Conservation (phyloP, 2,329 filamentous ascomycete species). For the Colletotrichum chrysophilum region DNA sequence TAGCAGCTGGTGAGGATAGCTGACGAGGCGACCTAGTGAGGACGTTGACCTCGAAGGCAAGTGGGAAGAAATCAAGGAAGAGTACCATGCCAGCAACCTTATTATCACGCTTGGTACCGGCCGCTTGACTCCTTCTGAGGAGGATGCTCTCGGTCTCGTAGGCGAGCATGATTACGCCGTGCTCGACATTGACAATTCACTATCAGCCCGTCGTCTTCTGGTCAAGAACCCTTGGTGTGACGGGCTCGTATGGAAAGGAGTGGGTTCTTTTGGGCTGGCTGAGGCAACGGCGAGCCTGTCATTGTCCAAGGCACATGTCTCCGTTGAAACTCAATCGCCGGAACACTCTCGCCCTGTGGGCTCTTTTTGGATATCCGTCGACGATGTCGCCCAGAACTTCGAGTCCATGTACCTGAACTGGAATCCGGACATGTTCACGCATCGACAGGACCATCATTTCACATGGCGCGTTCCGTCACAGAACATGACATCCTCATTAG, state of each 20-base stretch:
- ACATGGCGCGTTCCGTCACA: conserved; percentile 71
- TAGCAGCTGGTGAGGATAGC: not conserved
- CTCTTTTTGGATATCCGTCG: conserved; percentile 93
- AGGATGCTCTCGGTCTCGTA: conserved; percentile 80
- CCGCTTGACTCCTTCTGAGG: conserved; percentile 76
- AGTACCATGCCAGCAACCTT: conserved; percentile 80
- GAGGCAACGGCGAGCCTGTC: not conserved
- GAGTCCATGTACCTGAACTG: conserved; percentile 97
- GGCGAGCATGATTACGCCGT: conserved; percentile 95
- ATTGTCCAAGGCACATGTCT: not conserved
- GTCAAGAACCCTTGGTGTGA: conserved; percentile 97
- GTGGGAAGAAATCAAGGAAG: conserved; percentile 78
- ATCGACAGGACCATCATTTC: conserved; percentile 90
- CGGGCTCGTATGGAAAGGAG: conserved; percentile 73
- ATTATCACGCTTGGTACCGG: conserved; percentile 92
- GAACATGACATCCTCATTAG: conserved; percentile 59
- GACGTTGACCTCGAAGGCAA: conserved; percentile 77
- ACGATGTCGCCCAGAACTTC: conserved; percentile 88
- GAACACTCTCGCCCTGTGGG: conserved; percentile 53
- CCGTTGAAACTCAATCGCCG: conserved; percentile 23
- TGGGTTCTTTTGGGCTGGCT: conserved; percentile 24
- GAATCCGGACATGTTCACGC: conserved; percentile 84
- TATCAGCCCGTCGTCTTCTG: conserved; percentile 71
- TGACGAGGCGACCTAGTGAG: conserved; percentile 54
- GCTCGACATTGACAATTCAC: conserved; percentile 72